Conservation (phyloP, 2,329 filamentous ascomycete genomes). For the Colletotrichum scovillei region DNA sequence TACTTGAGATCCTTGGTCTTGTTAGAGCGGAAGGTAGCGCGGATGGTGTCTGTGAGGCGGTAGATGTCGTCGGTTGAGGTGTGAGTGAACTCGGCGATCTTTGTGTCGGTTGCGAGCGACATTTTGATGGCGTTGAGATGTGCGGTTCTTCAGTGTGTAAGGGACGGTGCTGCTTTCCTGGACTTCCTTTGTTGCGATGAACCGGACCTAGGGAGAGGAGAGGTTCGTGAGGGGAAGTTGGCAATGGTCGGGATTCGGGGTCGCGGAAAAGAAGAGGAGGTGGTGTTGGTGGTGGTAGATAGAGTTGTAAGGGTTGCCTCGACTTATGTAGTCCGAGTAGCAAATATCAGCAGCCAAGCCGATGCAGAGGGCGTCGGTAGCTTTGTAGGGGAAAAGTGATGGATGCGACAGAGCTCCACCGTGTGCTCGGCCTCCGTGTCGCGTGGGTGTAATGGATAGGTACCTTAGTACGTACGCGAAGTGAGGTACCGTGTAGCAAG, state of each 20-base stretch:
- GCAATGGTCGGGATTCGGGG: slow-evolving; percentile 22
- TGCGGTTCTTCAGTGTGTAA: slow-evolving; percentile 3
- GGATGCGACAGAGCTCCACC: slow-evolving; percentile 30
- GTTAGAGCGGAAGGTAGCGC: slow-evolving; percentile 79
- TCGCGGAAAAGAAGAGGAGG: background rate
- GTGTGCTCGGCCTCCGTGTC: slow-evolving; percentile 30
- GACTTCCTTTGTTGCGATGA: background rate
- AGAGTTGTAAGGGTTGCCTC: slow-evolving; percentile 22
- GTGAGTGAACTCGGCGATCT: slow-evolving; percentile 63
- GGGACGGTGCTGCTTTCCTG: background rate
- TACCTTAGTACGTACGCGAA: background rate
- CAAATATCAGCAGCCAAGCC: slow-evolving; percentile 23
- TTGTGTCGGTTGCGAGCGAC: slow-evolving; percentile 46
- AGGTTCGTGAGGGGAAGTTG: slow-evolving; percentile 33
- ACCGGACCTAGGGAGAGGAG: slow-evolving; percentile 1
- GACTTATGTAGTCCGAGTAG: slow-evolving; percentile 30
- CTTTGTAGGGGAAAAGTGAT: slow-evolving; percentile 14
- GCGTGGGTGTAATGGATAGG: slow-evolving; percentile 8
- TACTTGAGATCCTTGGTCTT: slow-evolving; percentile 87
- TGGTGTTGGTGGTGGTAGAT: background rate
- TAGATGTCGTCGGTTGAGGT: slow-evolving; percentile 77
- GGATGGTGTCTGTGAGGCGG: slow-evolving; percentile 67
- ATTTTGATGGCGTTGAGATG: slow-evolving; percentile 43
- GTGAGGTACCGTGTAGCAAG: background rate
- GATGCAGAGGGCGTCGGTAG: slow-evolving; percentile 17